Conservation (phyloP, 805 yeast genomes). For the Cyberlindnera meyerae region DNA sequence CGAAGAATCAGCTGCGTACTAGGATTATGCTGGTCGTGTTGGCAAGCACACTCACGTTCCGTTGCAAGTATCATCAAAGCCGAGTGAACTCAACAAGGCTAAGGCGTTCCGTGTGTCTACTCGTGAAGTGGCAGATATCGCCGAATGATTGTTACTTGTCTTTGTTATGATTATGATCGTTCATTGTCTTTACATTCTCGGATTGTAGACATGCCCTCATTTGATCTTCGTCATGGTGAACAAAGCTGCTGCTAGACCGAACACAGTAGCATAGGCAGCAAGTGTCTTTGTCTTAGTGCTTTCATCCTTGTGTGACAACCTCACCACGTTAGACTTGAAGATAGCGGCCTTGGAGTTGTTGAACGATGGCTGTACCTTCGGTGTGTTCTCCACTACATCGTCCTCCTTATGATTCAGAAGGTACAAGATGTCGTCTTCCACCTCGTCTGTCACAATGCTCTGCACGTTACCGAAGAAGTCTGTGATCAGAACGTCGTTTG, state of each 20-base stretch:
- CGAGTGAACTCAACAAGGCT: conserved; percentile 4
- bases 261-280: too few species aligned
- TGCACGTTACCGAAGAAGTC: conserved; percentile 95
- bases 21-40: conserved; percentile 21
- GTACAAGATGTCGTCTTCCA: conserved; percentile 40
- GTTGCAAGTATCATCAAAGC: background rate
- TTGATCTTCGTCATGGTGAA: too few species aligned
- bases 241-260: too few species aligned
- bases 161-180: too few species aligned
- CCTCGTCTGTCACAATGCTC: conserved; percentile 61
- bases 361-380: too few species aligned
- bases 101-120: conserved; percentile 9
- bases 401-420: conserved; percentile 17
- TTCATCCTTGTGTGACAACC: too few species aligned
- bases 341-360: conserved; percentile 1
- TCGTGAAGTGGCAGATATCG: conserved; percentile 10
- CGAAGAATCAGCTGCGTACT: conserved; percentile 18
- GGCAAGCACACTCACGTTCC: conserved; percentile 13
- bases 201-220: too few species aligned
- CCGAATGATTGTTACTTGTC: conserved; percentile 5
- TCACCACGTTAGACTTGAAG: too few species aligned
- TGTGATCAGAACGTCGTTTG: conserved; percentile 68
- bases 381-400: conserved; percentile 4
- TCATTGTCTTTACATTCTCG: too few species aligned
- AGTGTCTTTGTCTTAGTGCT: too few species aligned